phyloP scores from a whole-genome alignment of 1,284 basidiomycete species.

The Athelia sp. region DNA sequence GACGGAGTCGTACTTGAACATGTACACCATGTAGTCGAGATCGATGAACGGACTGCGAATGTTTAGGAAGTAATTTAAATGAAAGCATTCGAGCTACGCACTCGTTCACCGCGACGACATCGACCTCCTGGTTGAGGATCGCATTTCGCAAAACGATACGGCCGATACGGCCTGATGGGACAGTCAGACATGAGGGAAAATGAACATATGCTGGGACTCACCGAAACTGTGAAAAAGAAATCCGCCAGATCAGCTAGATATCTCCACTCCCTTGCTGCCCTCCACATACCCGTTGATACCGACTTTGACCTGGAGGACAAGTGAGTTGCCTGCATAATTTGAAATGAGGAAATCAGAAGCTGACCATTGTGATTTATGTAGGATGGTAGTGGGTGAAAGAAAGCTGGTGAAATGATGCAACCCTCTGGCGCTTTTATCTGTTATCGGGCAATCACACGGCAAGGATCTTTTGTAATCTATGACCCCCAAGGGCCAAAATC shows the following conservation, averaged over 20 bases:
- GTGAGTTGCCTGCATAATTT: not conserved
- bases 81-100: constrained; percentile 34
- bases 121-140: constrained; percentile 69
- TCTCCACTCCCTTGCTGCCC: not conserved
- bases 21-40: constrained; percentile 98
- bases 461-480: not conserved
- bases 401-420: not conserved
- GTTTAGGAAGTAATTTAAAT: constrained; percentile 10
- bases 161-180: constrained; percentile 82
- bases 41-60: constrained; percentile 84
- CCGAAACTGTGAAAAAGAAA: constrained; percentile 64
- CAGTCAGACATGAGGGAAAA: constrained; percentile 1
- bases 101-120: constrained; percentile 91
- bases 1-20: constrained; percentile 99
- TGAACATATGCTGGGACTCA: constrained; percentile 35
- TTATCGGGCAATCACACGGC: not conserved
- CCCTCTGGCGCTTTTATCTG: not conserved
- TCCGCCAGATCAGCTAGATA: constrained; percentile 15
- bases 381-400: not conserved
- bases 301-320: constrained; percentile 60
- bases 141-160: constrained; percentile 98
- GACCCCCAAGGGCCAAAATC: not conserved
- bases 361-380: not conserved
- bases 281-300: constrained; percentile 85
- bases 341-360: not conserved